These are phyloP conservation scores for Hemerocallis citrina DNA, from an alignment of 106 monocot species.

Conservation along the genomic window DNA sequence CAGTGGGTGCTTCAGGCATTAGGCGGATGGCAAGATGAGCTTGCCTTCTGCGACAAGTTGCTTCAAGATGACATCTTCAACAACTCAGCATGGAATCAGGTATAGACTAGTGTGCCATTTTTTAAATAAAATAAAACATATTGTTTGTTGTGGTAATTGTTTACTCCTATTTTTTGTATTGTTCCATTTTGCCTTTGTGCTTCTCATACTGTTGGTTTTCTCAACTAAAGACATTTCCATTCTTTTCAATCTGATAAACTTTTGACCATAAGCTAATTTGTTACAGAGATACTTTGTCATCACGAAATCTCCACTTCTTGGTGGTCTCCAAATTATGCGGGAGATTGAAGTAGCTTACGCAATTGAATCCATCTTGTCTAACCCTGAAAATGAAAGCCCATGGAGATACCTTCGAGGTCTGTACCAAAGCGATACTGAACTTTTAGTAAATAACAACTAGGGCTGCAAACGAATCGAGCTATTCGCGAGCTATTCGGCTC, in stretches of 20 bases:
- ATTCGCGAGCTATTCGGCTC: no score
- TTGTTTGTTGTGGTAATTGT: no score
- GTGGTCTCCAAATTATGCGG: constrained; percentile 62
- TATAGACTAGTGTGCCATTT: no score
- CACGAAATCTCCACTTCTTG: constrained; percentile 71
- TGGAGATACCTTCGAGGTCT: constrained; percentile 92
- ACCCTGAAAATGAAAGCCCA: constrained; percentile 91
- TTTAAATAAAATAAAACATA: no score
- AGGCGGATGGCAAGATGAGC: constrained; percentile 93
- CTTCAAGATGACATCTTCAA: constrained; percentile 82
- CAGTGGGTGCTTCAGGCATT: constrained; percentile 95
- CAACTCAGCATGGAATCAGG: constrained; percentile 99
- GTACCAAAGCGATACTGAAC: constrained; percentile 49
- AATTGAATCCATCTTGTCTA: constrained; percentile 44
- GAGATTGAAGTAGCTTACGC: constrained; percentile 64
- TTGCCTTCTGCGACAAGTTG: constrained; percentile 62
- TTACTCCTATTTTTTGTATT: not conserved
- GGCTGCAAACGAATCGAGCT: no score
- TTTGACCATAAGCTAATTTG: constrained; percentile 2
- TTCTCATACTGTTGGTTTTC: no score
- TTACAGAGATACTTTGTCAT: constrained; percentile 86
- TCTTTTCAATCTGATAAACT: no score
- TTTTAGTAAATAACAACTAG: constrained; percentile 44
- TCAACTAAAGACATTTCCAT: no score
- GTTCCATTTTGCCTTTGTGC: not conserved